Evolutionary conservation across 2,329 filamentous ascomycete species (phyloP), one percentile per base, ranked within the genome.

Genomic region (Fusarium clavum): DNA sequence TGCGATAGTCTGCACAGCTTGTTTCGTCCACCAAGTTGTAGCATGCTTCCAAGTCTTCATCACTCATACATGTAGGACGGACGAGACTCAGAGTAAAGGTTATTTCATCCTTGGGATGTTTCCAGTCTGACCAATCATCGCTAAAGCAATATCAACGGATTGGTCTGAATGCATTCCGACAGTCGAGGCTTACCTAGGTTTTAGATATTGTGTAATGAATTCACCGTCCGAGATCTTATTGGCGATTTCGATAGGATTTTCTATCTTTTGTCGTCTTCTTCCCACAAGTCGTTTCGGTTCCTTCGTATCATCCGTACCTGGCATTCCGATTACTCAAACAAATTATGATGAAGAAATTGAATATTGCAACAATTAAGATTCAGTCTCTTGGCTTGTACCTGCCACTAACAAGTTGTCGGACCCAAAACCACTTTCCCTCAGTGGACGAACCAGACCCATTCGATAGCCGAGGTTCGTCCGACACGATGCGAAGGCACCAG

Each of bases 1-100:
- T 77, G 57, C 87, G 86, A 77, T 94, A 94, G 77, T 91, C 88
- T 8, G 80, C 74, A 16, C 83, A 82, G 72, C 90, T 93, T 0
- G 92, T 94, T 51, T 83, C 79, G 65, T 90, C 84, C 54, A 94
- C 83, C 27, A 91, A 79, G 22, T 75, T 63, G 69, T 87, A 88
- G 72, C 89, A 91, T 1, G 83, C 80, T 25, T 83, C 76, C 24
- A 90, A 77, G 27, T 90, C 86, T 5, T 75, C 74, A 2, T 77
- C 69, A 8, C 71, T 73, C 25, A 90, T 77, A n/a, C 72, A 70
- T 4, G 69, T 73, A 0, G 86, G 76, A 6, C 77, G 74, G 11
- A 75, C 67, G n/a, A 91, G 79, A 38, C 74, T 76, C 38, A 91
- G 71, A 0, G 75, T 70, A 77, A 87, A 88, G 7, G 63, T 57